These are phyloP conservation scores for Phytopythium helicoides DNA, from an alignment of 352 stramenopile species.

Conservation along the genomic window DNA sequence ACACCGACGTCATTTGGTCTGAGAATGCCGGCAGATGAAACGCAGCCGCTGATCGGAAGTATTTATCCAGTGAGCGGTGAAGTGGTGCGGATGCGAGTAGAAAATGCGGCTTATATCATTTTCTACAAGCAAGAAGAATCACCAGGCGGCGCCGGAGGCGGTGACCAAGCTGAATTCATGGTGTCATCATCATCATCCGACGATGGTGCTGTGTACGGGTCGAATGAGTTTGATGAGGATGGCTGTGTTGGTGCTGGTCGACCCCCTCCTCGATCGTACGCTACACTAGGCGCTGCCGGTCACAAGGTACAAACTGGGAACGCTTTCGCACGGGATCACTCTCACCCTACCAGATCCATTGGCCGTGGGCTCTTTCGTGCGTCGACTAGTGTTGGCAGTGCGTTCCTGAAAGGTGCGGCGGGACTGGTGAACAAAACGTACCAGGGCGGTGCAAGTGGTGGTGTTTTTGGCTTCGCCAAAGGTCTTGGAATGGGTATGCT, in stretches of 20 bases:
- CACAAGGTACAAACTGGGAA: conserved; percentile 88
- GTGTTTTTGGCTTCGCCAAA: conserved; percentile 87
- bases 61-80: conserved; percentile 79
- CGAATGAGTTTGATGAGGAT: conserved; percentile 38
- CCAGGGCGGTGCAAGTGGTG: conserved; percentile 76
- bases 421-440: conserved; percentile 87
- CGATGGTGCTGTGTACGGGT: conserved; percentile 21
- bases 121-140: conserved; percentile 68
- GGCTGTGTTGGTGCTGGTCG: conserved; percentile 11
- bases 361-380: conserved; percentile 76
- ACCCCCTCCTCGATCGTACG: conserved; percentile 65
- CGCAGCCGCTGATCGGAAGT: conserved; percentile 52
- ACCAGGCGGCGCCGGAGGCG: conserved; percentile 24
- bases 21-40: conserved; percentile 53
- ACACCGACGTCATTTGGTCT: conserved; percentile 55
- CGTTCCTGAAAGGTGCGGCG: conserved; percentile 78
- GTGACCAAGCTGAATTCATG: conserved; percentile 32
- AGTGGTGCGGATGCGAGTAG: conserved; percentile 62
- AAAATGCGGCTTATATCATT: conserved; percentile 85
- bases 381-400: conserved; percentile 83
- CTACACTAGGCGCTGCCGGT: conserved; percentile 72
- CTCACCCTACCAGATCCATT: conserved; percentile 75
- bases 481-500: conserved; percentile 86
- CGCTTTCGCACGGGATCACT: conserved; percentile 80
- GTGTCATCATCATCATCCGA: conserved; percentile 48